A percentile compares a stretch with the other conserved stretches of the same genome.
Evolutionary conservation across 2,329 filamentous ascomycete species (phyloP).

Genomic region (Penicillium sp.): DNA sequence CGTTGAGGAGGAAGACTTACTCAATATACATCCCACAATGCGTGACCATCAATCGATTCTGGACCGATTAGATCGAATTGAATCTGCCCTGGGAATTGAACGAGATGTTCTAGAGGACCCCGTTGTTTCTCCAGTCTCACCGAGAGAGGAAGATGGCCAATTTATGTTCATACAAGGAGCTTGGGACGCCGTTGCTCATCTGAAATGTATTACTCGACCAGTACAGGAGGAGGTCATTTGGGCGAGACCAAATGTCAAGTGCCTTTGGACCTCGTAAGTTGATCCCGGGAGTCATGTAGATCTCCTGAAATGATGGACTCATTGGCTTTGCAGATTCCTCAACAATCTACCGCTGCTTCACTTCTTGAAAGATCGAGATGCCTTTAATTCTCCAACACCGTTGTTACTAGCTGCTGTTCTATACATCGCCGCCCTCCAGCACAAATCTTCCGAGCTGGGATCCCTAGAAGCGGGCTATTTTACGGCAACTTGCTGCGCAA

Average conservation of each 20-base stretch:
- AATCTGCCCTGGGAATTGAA: conserved; percentile 23
- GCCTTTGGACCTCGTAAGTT: conserved; percentile 29
- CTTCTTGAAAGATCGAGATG: conserved; percentile 28
- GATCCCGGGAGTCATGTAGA: neutral
- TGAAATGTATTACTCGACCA: conserved; percentile 24
- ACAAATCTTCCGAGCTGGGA: conserved; percentile 17
- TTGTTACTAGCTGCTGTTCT: conserved; percentile 29
- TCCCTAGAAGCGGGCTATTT: conserved; percentile 25
- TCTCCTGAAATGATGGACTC: neutral
- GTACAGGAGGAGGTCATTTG: conserved; percentile 22
- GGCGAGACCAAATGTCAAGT: conserved; percentile 25
- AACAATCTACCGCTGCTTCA: conserved; percentile 30
- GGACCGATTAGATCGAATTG: conserved; percentile 27
- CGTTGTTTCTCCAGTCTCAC: conserved; percentile 5
- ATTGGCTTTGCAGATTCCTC: conserved; percentile 21
- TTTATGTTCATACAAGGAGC: conserved; percentile 16
- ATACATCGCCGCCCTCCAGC: conserved; percentile 31
- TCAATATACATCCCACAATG: conserved; percentile 3
- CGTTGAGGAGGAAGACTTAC: conserved; percentile 4
- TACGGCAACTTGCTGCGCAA: conserved; percentile 25
- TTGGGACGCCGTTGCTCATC: conserved; percentile 23
- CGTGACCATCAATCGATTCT: conserved; percentile 22
- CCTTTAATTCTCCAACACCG: conserved; percentile 27
- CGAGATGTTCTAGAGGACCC: conserved; percentile 4
- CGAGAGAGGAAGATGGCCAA: conserved; percentile 14